These are phyloP conservation scores for Ophiostoma ulmi DNA, from an alignment of 2,329 filamentous ascomycete genomes.

Conservation along the genomic window DNA sequence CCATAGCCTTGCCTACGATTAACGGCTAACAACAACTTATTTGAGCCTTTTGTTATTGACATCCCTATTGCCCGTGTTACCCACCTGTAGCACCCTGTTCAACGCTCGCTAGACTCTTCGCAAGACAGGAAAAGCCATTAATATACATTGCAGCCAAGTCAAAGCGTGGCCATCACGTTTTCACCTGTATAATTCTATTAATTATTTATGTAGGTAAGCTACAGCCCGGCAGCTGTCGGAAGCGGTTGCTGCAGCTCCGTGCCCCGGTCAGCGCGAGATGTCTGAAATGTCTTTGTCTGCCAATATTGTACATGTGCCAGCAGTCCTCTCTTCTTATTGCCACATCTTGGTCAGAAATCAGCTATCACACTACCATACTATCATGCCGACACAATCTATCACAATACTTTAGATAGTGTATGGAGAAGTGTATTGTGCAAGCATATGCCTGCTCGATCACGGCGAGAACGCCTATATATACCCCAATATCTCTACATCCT, in stretches of 20 bases:
- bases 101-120: conserved; percentile 8
- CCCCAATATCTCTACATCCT: not conserved
- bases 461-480: not conserved
- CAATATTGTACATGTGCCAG: conserved; percentile 5
- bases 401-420: not conserved
- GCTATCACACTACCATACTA: not conserved
- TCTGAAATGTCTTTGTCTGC: conserved; percentile 2
- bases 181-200: not conserved
- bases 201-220: not conserved
- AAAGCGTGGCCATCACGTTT: not conserved
- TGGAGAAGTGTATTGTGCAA: not conserved
- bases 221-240: not conserved
- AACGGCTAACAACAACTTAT: not conserved
- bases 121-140: not conserved
- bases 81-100: not conserved
- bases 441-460: not conserved
- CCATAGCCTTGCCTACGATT: conserved; percentile 9
- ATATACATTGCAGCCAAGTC: not conserved
- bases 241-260: conserved; percentile 1
- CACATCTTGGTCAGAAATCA: not conserved
- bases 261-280: not conserved
- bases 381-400: not conserved
- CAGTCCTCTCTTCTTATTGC: not conserved
- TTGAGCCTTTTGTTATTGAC: not conserved
- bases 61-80: not conserved